Base-by-base conservation (phyloP, 1,139 yeast genomes). In the Suhomyces bribrorum region DNA sequence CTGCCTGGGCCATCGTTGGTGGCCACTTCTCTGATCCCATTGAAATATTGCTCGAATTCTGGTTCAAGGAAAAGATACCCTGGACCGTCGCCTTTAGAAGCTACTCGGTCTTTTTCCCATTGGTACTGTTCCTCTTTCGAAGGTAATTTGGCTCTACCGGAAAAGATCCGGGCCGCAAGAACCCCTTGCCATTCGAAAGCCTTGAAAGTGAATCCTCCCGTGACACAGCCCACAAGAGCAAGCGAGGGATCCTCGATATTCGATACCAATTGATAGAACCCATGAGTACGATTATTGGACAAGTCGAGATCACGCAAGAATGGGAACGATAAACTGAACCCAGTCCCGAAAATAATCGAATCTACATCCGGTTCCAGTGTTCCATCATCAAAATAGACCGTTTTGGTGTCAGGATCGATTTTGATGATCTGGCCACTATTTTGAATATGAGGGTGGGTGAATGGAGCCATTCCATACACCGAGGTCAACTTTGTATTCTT, bases 141-240 rank as follows among this genome's bases (percentile, higher is more conserved):
- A 1, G 79, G 79, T 24, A 73, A 52, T n/a, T 46, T 36, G n/a
- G 69, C 49, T 40, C 75, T 57, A 3, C 77, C 78, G 6, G 70
- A 57, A 35, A 65, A 58, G 6, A 62, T 64, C 33, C 77, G 58
- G 5, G 78, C 67, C 23, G 71, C 62, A 17, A 69, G 53, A 27
- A 69, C 67, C 5, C 67, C 70, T 52, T 75, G 79, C 38, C 69
- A 67, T 52, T 75, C 79, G 12, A 73, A 63, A 24, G 70, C 59
- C 30, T 77, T 73, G 60, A 74, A 66, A 11, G 80, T 78, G 29
- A 72, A 59, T 14, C 72, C 64, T 31, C 66, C 62, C 36, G 67
- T 67, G 23, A 66, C 61, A 30, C 73, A 50, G 1, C 69, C 75
- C 11, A 68, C 56, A 37, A 69, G 61, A 11, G 68, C 59, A 40